Evolutionary conservation across 2,329 filamentous ascomycete genomes (phyloP).

Genomic region (Penicillium sp.): DNA sequence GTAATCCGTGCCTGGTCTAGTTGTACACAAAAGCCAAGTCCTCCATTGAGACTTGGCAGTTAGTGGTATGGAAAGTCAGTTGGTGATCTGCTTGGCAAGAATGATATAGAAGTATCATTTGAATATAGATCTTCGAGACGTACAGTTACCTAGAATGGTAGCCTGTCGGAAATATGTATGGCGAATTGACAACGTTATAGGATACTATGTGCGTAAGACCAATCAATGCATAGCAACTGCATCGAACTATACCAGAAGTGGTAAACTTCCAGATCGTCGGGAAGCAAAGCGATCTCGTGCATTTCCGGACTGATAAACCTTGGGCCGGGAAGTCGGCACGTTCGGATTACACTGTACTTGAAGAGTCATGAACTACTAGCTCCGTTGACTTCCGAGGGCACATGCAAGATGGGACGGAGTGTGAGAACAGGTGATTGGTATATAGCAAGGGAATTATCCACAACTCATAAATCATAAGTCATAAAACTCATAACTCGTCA

Average conservation of each 20-base stretch:
- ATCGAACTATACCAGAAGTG: constrained; percentile 16
- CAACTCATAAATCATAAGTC: neutral
- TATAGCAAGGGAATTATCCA: neutral
- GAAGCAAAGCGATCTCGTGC: constrained; percentile 8
- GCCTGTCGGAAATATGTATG: too few species aligned
- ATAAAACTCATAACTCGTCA: neutral
- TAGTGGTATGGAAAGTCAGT: neutral
- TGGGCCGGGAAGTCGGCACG: constrained; percentile 21
- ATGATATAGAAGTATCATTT: too few species aligned
- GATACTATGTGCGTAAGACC: neutral
- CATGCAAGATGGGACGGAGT: neutral
- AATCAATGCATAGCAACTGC: neutral
- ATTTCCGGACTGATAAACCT: constrained; percentile 2
- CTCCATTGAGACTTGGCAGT: neutral
- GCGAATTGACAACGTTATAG: neutral
- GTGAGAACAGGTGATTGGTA: neutral
- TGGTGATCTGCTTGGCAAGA: neutral
- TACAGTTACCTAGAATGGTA: too few species aligned
- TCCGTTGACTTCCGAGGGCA: neutral
- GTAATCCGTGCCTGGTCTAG: neutral
- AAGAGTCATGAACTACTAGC: neutral
- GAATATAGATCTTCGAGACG: too few species aligned
- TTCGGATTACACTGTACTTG: neutral
- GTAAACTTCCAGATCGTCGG: constrained; percentile 23
- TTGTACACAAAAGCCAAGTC: neutral